Evolutionary conservation across 2,329 filamentous ascomycete species (phyloP).

Genomic region (Alternaria sp.): DNA sequence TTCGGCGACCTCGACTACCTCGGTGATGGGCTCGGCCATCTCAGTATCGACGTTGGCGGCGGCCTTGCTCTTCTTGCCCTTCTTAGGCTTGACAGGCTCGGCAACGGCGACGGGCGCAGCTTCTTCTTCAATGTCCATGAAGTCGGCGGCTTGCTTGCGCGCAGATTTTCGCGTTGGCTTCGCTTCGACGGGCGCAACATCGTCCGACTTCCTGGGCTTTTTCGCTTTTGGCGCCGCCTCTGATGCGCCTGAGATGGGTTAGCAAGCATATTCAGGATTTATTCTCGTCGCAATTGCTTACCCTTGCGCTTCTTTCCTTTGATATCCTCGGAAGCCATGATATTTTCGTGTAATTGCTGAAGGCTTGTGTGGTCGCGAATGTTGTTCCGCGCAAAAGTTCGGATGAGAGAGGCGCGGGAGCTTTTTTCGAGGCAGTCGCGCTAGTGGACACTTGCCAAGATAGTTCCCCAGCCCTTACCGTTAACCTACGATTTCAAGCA

Average conservation of each 20-base stretch:
- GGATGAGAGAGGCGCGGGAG: constrained; percentile 36
- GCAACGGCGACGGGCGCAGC: constrained; percentile 28
- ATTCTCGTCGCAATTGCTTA: constrained; percentile 31
- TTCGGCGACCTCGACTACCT: constrained; percentile 13
- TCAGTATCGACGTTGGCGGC: constrained; percentile 20
- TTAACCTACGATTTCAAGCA: neutral
- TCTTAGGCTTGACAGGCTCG: constrained; percentile 38
- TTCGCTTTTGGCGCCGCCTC: constrained; percentile 50
- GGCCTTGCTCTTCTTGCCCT: constrained; percentile 50
- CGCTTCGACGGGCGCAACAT: constrained; percentile 32
- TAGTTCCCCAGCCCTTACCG: constrained; percentile 10
- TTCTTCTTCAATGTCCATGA: constrained; percentile 43
- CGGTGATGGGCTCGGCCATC: constrained; percentile 15
- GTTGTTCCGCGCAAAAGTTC: constrained; percentile 44
- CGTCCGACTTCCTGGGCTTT: constrained; percentile 51
- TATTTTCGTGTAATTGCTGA: constrained; percentile 25
- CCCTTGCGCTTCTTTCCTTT: constrained; percentile 66
- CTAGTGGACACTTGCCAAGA: constrained; percentile 37
- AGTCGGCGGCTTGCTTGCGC: constrained; percentile 51
- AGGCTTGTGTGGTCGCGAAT: constrained; percentile 19
- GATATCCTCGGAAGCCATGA: constrained; percentile 62
- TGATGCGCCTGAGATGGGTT: constrained; percentile 41
- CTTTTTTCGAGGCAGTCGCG: constrained; percentile 41
- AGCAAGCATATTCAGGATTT: constrained; percentile 16
- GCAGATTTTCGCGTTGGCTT: constrained; percentile 38